Percentiles rank a stretch among this genome's conserved stretches.
phyloP scores from a whole-genome alignment of 331 rosid species.

The Quercus phellos region DNA sequence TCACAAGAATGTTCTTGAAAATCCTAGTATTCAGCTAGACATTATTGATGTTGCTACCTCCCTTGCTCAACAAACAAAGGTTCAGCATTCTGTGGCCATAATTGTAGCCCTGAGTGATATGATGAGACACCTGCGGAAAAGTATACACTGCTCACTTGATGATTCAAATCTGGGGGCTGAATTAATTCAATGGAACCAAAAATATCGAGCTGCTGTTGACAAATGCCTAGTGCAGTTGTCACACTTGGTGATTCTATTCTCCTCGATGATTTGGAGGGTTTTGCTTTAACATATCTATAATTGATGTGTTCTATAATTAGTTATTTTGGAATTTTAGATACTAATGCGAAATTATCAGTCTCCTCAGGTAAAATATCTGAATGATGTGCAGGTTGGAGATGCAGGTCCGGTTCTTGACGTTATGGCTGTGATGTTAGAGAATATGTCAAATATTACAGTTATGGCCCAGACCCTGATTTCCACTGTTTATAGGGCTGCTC shows the following conservation, averaged over 20 bases:
- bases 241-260: slow-evolving; percentile 53
- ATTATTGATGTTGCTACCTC: slow-evolving; percentile 69
- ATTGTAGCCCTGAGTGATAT: slow-evolving; percentile 71
- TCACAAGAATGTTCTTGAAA: slow-evolving; percentile 77
- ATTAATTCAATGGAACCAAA: slow-evolving; percentile 55
- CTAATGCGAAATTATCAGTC: too few relatives aligned
- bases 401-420: slow-evolving; percentile 65
- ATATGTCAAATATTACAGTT: slow-evolving; percentile 51
- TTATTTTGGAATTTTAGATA: too few relatives aligned
- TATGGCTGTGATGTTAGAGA: slow-evolving; percentile 75
- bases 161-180: slow-evolving; percentile 48
- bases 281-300: too few relatives aligned
- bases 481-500: slow-evolving; percentile 68
- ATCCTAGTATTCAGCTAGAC: slow-evolving; percentile 76
- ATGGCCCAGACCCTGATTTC: slow-evolving; percentile 65
- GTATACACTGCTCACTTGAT: slow-evolving; percentile 67
- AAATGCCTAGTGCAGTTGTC: slow-evolving; percentile 73
- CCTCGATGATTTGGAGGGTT: neutral
- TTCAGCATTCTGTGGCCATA: slow-evolving; percentile 70
- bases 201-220: slow-evolving; percentile 67
- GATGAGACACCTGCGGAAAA: slow-evolving; percentile 82
- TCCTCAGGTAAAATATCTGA: too few relatives aligned
- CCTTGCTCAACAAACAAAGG: slow-evolving; percentile 64
- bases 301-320: too few relatives aligned
- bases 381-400: slow-evolving; percentile 69